Base-by-base conservation (phyloP, 495 filamentous ascomycete species). In the Penicillium arizonense region DNA sequence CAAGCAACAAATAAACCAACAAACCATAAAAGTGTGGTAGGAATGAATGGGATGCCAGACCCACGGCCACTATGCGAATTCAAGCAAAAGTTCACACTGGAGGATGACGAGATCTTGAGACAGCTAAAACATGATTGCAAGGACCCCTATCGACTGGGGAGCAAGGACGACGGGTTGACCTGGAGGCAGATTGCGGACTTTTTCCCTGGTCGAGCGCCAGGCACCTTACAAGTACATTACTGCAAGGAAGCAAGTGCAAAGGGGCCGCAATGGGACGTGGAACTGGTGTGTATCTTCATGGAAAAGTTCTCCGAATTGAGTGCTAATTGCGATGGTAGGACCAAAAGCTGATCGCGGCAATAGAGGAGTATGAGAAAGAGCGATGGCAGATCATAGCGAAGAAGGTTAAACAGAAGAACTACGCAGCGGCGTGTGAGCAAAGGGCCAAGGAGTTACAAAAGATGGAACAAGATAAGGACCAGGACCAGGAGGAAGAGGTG, bases 181-280 rank as follows among this genome's bases (percentile, higher is more conserved):
- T 96, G 91, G 91, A 95, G 94, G 65, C 91, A 96, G 77, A 96
- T 96, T 58, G 87, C 89, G 48, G 90, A 95, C 61, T 96, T 93
- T 71, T 96, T 96, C 59, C 91, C 91, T 7, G 91, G 91, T 10
- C 77, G 91, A 43, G 90, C 88, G 37, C 91, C 87, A 28, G 90
- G 90, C 35, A 96, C 91, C 32, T 73, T 96, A 48, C 91, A 96
- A 64, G 91, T 96, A 54, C 85, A 91, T 11, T 96, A 96, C 67
- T 96, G 91, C 63, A 96, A 90, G 24, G 96, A 94, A 69, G 74
- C 96, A 53, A 96, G 94, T 70, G 89, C 89, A 8, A 95, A 95
- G 74, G 89, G 86, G 40, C 91, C 88, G n/a, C 81, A 85, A 55
- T 96, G 91, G 91, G 93, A 87, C 49, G 89, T 92, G 52, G 90